Conservation (phyloP, 805 yeast species). For the Kazachstania psychrophila region DNA sequence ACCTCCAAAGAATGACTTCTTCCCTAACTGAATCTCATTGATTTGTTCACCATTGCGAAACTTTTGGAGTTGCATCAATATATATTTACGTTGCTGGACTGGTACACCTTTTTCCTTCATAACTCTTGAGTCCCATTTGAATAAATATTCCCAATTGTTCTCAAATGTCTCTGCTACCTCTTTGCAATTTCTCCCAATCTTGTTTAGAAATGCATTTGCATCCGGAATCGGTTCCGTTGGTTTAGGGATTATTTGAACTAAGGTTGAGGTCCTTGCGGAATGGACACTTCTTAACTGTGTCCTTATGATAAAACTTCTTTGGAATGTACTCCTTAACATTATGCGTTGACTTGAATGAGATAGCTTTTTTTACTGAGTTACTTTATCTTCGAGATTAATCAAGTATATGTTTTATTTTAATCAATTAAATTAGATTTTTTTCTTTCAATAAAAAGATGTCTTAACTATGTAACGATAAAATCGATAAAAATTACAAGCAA, state of each 20-base stretch:
- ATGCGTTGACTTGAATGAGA: too few relatives aligned
- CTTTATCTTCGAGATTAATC: too few relatives aligned
- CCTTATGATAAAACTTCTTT: conserved; percentile 1
- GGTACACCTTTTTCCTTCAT: conserved; percentile 76
- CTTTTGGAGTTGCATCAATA: conserved; percentile 63
- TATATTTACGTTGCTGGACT: conserved; percentile 58
- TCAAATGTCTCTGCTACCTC: conserved; percentile 68
- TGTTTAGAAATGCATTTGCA: conserved; percentile 59
- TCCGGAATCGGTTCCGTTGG: conserved; percentile 55
- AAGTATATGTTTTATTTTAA: too few relatives aligned
- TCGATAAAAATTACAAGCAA: too few relatives aligned
- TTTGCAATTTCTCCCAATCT: conserved; percentile 65
- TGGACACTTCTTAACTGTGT: too few relatives aligned
- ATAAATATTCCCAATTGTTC: conserved; percentile 58
- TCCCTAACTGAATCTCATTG: conserved; percentile 52
- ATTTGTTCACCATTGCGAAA: conserved; percentile 49
- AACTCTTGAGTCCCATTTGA: conserved; percentile 41
- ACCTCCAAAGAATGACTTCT: conserved; percentile 71
- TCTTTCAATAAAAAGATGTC: too few relatives aligned
- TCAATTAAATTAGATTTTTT: too few relatives aligned
- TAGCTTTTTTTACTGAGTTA: too few relatives aligned
- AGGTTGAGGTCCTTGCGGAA: neutral
- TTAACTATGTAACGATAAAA: too few relatives aligned
- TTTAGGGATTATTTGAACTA: conserved; percentile 30
- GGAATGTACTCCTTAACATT: conserved; percentile 2